Percentiles rank a stretch among this genome's conserved stretches.
Conservation (phyloP, 345 rosid species). For the rapeseed (Brassica napus) region DNA sequence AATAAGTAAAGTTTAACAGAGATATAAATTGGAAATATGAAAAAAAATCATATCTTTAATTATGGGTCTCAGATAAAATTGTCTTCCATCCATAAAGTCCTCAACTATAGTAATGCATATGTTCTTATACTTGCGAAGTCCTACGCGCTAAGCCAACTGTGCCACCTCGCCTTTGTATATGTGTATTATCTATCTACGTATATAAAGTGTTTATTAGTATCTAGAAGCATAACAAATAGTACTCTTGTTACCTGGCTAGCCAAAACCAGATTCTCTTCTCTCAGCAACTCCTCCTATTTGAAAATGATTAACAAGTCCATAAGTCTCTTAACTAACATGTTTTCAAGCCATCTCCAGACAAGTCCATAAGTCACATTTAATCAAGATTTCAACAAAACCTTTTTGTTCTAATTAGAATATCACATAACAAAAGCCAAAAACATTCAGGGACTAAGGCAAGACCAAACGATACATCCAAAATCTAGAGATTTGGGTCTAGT, state of each 20-base stretch:
- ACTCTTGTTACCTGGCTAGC: conserved; percentile 17
- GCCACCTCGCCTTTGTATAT: not conserved
- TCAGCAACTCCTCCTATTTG: conserved; percentile 28
- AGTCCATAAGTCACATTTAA: not conserved
- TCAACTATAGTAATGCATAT: not conserved
- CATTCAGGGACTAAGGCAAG: not conserved
- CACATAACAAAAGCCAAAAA: not conserved
- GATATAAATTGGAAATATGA: not conserved
- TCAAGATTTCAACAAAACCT: not conserved
- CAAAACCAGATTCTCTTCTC: conserved; percentile 28
- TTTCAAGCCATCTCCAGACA: not conserved
- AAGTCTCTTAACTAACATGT: not conserved
- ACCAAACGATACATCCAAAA: not conserved
- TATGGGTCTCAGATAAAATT: conserved; percentile 1
- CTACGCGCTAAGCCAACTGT: too few relatives aligned
- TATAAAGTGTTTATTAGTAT: not conserved
- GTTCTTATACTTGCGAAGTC: not conserved
- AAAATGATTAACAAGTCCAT: conserved; percentile 2
- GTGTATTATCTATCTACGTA: not conserved
- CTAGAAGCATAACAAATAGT: not conserved
- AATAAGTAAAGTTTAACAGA: not conserved
- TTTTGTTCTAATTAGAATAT: not conserved
- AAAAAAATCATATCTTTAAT: not conserved
- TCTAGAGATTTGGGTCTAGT: not conserved
- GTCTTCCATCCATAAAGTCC: not conserved